Percentiles rank a stretch among this genome's conserved stretches.
These are phyloP conservation scores for Tolypocladium paradoxum DNA, from an alignment of 2,329 filamentous ascomycete genomes.

Conservation along the genomic window DNA sequence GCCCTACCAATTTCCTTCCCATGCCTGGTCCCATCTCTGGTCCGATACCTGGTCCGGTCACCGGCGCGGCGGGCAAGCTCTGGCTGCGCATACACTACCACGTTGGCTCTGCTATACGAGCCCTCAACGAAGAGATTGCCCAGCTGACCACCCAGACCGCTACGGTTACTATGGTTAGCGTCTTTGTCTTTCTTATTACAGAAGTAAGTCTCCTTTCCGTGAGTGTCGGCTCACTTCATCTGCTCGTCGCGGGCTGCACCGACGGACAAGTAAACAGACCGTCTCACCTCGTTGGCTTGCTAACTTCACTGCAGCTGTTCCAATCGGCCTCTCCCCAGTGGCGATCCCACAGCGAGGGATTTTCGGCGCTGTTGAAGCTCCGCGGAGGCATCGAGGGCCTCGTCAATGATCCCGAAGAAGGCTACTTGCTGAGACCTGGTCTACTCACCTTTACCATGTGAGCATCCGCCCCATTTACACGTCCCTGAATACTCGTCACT, in stretches of 20 bases:
- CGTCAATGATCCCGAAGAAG: background rate
- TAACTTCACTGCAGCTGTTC: background rate
- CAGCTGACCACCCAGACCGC: background rate
- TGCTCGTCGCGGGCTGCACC: background rate
- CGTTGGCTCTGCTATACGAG: background rate
- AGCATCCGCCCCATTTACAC: background rate
- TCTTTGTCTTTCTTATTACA: background rate
- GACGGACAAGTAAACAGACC: background rate
- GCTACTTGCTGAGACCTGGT: background rate
- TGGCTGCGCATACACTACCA: conserved; percentile 1
- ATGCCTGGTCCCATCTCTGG: background rate
- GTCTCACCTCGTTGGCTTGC: background rate
- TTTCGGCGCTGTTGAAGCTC: background rate
- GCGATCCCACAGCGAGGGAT: background rate
- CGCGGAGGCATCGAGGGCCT: background rate
- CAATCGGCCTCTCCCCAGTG: background rate
- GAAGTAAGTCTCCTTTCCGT: background rate
- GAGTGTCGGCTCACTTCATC: background rate
- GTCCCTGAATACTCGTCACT: background rate
- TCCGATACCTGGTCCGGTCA: background rate
- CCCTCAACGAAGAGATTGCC: background rate
- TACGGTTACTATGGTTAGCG: background rate
- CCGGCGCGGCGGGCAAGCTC: background rate
- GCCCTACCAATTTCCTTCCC: background rate
- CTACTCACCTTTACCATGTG: background rate